These are phyloP conservation scores for Cystobasidium slooffiae DNA, from an alignment of 1,284 basidiomycete species.

Conservation along the genomic window DNA sequence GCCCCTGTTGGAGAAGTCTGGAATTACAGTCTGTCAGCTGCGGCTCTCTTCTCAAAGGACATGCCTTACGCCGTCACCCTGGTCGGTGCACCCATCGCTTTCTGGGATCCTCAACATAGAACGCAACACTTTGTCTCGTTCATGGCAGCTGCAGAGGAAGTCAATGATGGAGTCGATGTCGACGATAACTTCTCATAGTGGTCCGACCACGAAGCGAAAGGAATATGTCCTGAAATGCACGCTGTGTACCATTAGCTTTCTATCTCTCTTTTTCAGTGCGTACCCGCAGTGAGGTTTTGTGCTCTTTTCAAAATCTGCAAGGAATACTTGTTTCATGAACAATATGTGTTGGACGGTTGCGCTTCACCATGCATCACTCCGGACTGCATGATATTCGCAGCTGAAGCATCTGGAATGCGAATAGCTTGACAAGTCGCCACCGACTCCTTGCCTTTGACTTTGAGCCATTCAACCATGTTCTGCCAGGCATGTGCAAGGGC, in stretches of 20 bases:
- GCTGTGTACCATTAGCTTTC: neutral
- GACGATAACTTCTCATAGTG: constrained; percentile 38
- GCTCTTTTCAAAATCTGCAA: constrained; percentile 3
- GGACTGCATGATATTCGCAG: too few relatives aligned
- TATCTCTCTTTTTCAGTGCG: neutral
- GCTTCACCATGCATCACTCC: neutral
- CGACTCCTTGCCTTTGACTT: neutral
- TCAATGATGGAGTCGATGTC: constrained; percentile 18
- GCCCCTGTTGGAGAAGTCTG: constrained; percentile 71
- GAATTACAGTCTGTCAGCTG: constrained; percentile 75
- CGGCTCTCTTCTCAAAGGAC: constrained; percentile 85
- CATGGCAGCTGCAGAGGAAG: constrained; percentile 33
- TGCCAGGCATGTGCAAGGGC: constrained; percentile 14
- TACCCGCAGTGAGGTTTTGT: constrained; percentile 4
- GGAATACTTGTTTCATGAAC: neutral
- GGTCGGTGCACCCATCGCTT: constrained; percentile 80
- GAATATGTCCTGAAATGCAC: neutral
- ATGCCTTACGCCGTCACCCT: constrained; percentile 84
- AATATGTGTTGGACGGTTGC: neutral
- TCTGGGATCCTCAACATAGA: constrained; percentile 95
- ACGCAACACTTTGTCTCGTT: constrained; percentile 60
- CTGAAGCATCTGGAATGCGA: too few relatives aligned
- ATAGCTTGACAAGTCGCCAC: constrained; percentile 1
- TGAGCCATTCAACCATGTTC: neutral
- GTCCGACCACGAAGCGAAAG: neutral